Conservation (phyloP, 2,329 filamentous ascomycete genomes). For the Cladosporium sphaerospermum region DNA sequence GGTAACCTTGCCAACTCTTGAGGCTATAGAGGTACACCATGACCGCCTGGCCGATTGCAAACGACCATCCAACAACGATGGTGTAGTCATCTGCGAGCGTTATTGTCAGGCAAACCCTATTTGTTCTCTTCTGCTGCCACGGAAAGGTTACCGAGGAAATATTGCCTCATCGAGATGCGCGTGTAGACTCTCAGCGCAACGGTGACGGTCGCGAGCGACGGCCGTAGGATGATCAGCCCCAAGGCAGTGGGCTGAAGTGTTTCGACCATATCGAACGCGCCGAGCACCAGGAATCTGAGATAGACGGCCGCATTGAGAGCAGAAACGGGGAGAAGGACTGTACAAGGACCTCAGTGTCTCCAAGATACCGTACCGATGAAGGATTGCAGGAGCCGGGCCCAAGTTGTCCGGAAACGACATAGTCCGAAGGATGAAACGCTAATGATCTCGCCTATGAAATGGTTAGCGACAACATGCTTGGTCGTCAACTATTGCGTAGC, state of each 20-base stretch:
- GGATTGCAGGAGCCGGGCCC: too few species aligned
- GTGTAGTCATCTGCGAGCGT: not conserved
- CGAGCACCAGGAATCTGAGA: not conserved
- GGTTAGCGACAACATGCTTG: not conserved
- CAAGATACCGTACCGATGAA: too few species aligned
- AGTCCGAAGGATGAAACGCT: not conserved
- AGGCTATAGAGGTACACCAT: not conserved
- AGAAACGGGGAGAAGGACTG: too few species aligned
- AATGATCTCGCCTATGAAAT: not conserved
- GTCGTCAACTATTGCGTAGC: not conserved
- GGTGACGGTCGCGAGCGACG: not conserved
- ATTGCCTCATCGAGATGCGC: not conserved
- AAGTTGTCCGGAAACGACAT: not conserved
- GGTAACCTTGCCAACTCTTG: slow-evolving; percentile 4
- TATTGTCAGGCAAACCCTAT: not conserved
- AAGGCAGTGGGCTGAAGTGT: not conserved
- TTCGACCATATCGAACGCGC: not conserved
- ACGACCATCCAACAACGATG: not conserved
- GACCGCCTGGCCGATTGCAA: not conserved
- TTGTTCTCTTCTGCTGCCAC: not conserved
- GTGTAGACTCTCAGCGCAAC: not conserved
- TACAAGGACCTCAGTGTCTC: too few species aligned
- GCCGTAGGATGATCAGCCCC: not conserved
- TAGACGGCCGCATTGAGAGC: too few species aligned
- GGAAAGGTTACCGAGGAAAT: not conserved